Evolutionary conservation across 2,329 filamentous ascomycete species (phyloP), one percentile per base, ranked within the genome.

Genomic region (Rhytidhysteron rufulum): DNA sequence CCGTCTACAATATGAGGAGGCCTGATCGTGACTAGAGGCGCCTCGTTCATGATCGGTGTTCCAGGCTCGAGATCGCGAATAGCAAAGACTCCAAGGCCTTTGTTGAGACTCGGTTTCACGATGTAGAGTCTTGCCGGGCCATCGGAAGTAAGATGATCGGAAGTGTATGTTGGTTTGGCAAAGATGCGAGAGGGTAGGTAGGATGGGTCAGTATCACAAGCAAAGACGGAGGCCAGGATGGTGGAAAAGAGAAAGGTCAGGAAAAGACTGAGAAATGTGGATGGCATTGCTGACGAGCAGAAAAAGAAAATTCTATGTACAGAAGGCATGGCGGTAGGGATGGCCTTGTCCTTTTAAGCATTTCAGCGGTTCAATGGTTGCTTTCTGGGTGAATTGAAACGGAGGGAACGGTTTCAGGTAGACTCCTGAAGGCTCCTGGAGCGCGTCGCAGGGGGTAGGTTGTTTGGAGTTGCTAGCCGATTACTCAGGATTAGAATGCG

Each of bases 1-100:
- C 57, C 58, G 24, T 53, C 55, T 1, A 48, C 46, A 25, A 58
- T 48, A 11, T 50, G 42, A 3, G 62, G 59, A 7, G 57, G 60
- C 7, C 41, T 32, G 10, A 65, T 57, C 3, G 48, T 55, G 7
- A 72, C 50, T 16, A 67, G 49, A 1, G 69, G 67, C 5, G 52
- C 41, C 47, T 72, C 70, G 19, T 55, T 54, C 41, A 72, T 57
- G 30, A 73, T 58, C 25, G 61, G 55, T 9, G 65, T 63, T 24
- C 69, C 67, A 9, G 54, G 45, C 11, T 61, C 54, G 11, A 73
- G 62, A n/a, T 47, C 40, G 9, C 48, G 49, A 2, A 52, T 51
- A 2, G 69, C 69, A 37, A 71, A 68, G 4, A 69, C 57, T 19
- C 70, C 70, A 6, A 72, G 50, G 2, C 70, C 70, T 50, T 68